phyloP scores from a whole-genome alignment of 78 protist species.

The Dictyostelium discoideum region DNA sequence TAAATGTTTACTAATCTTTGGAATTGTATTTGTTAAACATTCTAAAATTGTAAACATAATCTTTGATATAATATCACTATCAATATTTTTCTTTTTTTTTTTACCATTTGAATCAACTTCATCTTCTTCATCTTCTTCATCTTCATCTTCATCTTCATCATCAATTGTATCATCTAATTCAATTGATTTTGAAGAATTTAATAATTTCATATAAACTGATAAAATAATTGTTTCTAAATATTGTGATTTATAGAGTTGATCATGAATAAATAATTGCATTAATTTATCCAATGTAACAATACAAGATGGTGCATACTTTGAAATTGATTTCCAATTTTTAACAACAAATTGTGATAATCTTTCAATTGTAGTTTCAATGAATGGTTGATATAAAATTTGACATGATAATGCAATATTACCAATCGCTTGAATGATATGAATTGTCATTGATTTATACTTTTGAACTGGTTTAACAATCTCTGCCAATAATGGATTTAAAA shows the following conservation, averaged over 20 bases:
- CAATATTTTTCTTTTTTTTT: background rate
- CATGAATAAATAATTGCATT: background rate
- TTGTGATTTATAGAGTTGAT: background rate
- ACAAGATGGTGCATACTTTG: constrained; percentile 1
- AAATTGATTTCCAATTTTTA: constrained; percentile 24
- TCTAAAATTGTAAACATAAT: constrained; percentile 10
- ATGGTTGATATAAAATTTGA: background rate
- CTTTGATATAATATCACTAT: constrained; percentile 30
- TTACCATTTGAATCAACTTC: background rate
- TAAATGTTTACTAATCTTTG: background rate
- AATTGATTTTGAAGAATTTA: background rate
- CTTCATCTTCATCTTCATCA: background rate
- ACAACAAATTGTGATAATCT: background rate
- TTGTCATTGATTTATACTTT: constrained; percentile 30
- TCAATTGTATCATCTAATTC: background rate
- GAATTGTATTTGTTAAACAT: background rate
- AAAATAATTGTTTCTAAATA: background rate
- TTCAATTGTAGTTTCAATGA: background rate
- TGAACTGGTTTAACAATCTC: constrained; percentile 5
- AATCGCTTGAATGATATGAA: background rate
- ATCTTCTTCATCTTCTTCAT: background rate
- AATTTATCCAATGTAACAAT: background rate
- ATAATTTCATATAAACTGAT: background rate
- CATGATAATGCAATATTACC: background rate
- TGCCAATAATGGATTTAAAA: background rate